phyloP scores from a whole-genome alignment of 768 basidiomycete species.

The Termitomyces eurrhizus region DNA sequence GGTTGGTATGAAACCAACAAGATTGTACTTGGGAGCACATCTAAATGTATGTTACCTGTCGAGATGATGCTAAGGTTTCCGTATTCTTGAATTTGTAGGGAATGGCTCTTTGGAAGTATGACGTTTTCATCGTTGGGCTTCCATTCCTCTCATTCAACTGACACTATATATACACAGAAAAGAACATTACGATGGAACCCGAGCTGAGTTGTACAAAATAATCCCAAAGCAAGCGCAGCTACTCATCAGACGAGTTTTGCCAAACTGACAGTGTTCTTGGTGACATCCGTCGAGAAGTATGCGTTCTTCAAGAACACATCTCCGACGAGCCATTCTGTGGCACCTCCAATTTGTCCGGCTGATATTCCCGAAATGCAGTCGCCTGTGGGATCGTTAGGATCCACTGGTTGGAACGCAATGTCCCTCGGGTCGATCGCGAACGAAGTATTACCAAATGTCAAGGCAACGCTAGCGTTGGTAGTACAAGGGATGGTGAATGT shows the following conservation, averaged over 20 bases:
- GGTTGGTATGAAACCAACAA: conserved; percentile 43
- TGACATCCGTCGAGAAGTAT: conserved; percentile 63
- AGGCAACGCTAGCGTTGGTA: conserved; percentile 35
- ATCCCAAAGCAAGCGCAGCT: not conserved
- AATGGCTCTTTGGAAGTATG: not conserved
- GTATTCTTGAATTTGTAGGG: not conserved
- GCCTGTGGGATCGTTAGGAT: conserved; percentile 51
- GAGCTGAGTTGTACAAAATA: not conserved
- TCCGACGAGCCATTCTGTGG: conserved; percentile 69
- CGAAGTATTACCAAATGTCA: conserved; percentile 42
- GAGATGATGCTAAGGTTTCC: not conserved
- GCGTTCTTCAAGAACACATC: conserved; percentile 79
- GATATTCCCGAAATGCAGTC: conserved; percentile 71
- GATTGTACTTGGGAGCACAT: not conserved
- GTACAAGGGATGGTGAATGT: conserved; percentile 51
- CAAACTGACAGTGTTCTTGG: conserved; percentile 54
- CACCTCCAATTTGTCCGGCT: conserved; percentile 54
- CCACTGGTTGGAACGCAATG: conserved; percentile 50
- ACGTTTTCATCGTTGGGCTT: not conserved
- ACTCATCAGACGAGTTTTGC: conserved; percentile 42
- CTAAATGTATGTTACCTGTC: not conserved
- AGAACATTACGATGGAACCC: conserved; percentile 8
- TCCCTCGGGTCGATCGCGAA: conserved; percentile 65
- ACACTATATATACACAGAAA: not conserved
- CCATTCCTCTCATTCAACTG: not conserved